Evolutionary conservation across 352 stramenopile species (phyloP), one percentile per base, ranked within the genome.

Genomic region (Phytopythium mirpurense): DNA sequence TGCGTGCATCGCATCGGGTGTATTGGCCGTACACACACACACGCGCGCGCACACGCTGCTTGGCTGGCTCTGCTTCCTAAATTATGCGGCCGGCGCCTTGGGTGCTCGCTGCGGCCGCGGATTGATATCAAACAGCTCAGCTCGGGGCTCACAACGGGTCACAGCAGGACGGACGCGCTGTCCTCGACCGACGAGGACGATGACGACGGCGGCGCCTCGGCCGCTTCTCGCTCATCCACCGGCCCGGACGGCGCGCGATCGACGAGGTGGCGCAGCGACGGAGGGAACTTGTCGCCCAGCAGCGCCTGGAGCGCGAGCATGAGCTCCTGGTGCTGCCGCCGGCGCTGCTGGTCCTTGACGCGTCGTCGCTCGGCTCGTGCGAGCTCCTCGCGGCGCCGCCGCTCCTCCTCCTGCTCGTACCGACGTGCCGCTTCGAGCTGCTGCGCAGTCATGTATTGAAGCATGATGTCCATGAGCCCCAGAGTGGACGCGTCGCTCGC

Each of bases 381-480:
- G 19, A 54, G 32, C 15, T 50, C 50, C 29, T 81, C 67, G 50
- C 59, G 53, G 27, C 57, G 60, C 23, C 61, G 56, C 36, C 64
- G 62, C 41, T 66, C 64, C 31, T 72, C 56, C 10, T 83, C 70
- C 16, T 51, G 27, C 46, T 84, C 57, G 2, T 63, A 27, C 27
- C 62, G 70, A 11, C 60, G 58, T n/a, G 55, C 52, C 5, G 36
- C 72, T 41, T 85, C 76, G 6, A 66, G 50, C 37, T 87, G 73
- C 52, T 87, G 76, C 2, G 69, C 57, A 27, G 70, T 60, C 65
- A 87, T 72, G 56, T 72, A 79, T 46, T 79, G 67, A 34, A 85
- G 57, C 47, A 83, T 53, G 26, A 75, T 52, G 43, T 87, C 73
- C 66, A 85, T 70, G 26, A 81, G 31, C 0, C 60, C 58, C n/a